Base-by-base conservation (phyloP, 257 asterid genomes). In the Gardenia jasminoides region DNA sequence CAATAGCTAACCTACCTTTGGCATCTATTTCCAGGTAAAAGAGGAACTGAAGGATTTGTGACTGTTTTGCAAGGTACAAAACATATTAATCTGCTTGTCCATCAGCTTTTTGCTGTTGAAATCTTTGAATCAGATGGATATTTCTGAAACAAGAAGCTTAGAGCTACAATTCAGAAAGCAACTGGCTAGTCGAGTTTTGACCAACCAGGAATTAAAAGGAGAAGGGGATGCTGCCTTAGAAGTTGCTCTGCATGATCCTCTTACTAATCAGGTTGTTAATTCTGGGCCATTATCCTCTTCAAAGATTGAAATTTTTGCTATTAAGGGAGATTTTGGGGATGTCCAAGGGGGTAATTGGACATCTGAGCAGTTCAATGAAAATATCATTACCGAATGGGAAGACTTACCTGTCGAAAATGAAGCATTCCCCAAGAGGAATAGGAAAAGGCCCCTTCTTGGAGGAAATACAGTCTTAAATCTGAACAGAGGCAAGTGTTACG, bases 131-230 rank as follows among this genome's bases (percentile, higher is more conserved):
- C 58, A 52, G 58, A 52, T 52, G 58, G 20, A 52, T 13, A 52
- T 19, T 52, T 52, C 20, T 52, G 22, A 52, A 52, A 13, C 58
- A 70, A 87, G 84, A 67, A 76, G 26, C 75, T 81, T 85, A 87
- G 82, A 77, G 61, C 84, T 90, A 61, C 74, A 66, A 67, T 88
- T 90, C 84, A 67, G 58, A 13, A 52, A 10, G 26, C 83, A 81
- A 52, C 22, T 52, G 20, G 58, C 58, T 19, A 6, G 15, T 52
- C 20, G 5, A 52, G 58, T 52, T 16, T 52, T 52, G 76, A 86
- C 88, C 1, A 81, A 90, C 17, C 70, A 75, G 74, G 87, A 83
- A 68, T 81, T 90, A 71, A 82, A 78, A 77, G 92, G 85, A 31
- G 88, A 82, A 64, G 87, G 79, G 15, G 69, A 64, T 6, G 28